Percentiles rank a stretch among this genome's conserved stretches.
These are phyloP conservation scores for Apostasia ramifera DNA, from an alignment of 106 monocot species.

Conservation along the genomic window DNA sequence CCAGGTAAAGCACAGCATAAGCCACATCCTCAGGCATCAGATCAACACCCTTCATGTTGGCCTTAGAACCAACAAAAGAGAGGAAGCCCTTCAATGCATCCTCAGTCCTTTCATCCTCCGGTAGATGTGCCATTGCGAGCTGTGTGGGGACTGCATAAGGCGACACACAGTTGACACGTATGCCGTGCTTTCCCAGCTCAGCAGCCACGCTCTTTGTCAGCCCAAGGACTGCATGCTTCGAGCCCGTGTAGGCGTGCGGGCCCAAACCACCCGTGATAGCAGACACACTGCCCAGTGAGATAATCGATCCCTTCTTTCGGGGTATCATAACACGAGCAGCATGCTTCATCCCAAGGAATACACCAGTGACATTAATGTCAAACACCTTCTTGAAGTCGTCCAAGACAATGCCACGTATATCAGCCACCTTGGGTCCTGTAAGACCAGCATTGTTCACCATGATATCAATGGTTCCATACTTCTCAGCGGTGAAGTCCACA, in stretches of 20 bases:
- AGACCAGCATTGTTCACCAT: constrained; percentile 85
- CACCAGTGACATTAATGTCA: constrained; percentile 35
- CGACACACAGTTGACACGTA: constrained; percentile 63
- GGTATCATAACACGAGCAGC: constrained; percentile 51
- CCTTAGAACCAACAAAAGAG: constrained; percentile 26
- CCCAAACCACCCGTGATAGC: constrained; percentile 22
- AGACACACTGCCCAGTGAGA: constrained; percentile 36
- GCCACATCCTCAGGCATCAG: constrained; percentile 45
- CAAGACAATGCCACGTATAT: constrained; percentile 10
- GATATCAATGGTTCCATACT: constrained; percentile 59
- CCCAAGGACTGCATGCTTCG: constrained; percentile 44
- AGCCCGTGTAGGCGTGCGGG: constrained; percentile 28
- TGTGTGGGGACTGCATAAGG: constrained; percentile 35
- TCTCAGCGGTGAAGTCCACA: constrained; percentile 37
- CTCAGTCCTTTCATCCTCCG: constrained; percentile 11
- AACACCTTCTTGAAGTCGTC: constrained; percentile 36
- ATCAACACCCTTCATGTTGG: constrained; percentile 64
- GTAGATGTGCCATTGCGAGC: constrained; percentile 11
- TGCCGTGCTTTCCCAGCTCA: constrained; percentile 47
- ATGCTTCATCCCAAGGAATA: constrained; percentile 46
- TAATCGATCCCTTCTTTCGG: constrained; percentile 24
- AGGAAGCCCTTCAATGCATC: constrained; percentile 24
- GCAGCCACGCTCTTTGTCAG: constrained; percentile 34
- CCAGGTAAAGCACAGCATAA: constrained; percentile 63
- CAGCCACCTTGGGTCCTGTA: neutral